Evolutionary conservation across 371 early-diverging fungal genomes (phyloP).

Genomic region (Syncephalastrum racemosum): DNA sequence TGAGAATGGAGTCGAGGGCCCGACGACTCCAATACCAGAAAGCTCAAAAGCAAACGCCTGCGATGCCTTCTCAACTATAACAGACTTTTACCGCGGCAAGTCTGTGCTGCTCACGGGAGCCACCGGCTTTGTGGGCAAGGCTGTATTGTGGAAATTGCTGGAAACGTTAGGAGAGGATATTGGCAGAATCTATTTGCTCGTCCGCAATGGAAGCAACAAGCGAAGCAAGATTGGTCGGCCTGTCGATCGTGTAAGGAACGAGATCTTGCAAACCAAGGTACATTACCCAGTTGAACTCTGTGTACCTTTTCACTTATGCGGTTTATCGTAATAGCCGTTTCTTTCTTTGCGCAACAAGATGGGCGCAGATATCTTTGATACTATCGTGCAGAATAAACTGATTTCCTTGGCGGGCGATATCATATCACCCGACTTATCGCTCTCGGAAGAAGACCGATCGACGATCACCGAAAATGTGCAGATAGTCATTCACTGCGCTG

Average conservation of each 20-base stretch:
- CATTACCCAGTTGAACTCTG: background rate
- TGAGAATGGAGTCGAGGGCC: background rate
- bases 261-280: conserved; percentile 48
- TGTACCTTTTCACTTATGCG: background rate
- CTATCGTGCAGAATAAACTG: conserved; percentile 51
- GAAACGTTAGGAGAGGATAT: conserved; percentile 32
- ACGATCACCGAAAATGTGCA: conserved; percentile 48
- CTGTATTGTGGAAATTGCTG: conserved; percentile 55
- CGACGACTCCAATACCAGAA: background rate
- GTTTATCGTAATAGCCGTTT: conserved; percentile 31
- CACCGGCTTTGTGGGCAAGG: conserved; percentile 66
- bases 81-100: conserved; percentile 34
- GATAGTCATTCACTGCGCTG: conserved; percentile 65
- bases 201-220: conserved; percentile 50
- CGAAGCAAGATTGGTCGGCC: conserved; percentile 50
- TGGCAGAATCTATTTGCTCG: conserved; percentile 39
- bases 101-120: conserved; percentile 58
- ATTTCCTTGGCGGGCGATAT: conserved; percentile 62
- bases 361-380: conserved; percentile 38
- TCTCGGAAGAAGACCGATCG: conserved; percentile 46
- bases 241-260: conserved; percentile 40
- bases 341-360: conserved; percentile 32
- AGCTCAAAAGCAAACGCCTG: too few relatives aligned
- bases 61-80: too few relatives aligned
- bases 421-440: conserved; percentile 54